Percentiles rank a stretch among this genome's conserved stretches.
Conservation (phyloP, 768 basidiomycete species). For the Boletus subparvulus region DNA sequence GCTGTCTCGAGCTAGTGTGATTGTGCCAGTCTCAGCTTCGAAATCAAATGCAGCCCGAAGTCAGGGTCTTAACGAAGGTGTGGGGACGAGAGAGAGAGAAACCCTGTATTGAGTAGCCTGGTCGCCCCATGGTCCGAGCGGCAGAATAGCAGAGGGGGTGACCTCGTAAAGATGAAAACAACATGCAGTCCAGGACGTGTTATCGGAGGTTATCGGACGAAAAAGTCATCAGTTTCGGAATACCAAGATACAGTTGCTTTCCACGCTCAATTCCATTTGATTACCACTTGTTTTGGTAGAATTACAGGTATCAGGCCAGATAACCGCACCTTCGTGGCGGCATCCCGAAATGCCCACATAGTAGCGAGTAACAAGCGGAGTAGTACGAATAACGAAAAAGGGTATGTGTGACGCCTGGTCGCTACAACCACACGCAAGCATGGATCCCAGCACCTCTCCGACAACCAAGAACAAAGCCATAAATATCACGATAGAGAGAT, state of each 20-base stretch:
- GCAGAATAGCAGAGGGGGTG: background rate
- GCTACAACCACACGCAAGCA: background rate
- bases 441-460: background rate
- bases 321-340: too few relatives aligned
- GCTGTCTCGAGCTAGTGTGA: background rate
- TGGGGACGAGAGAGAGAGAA: too few relatives aligned
- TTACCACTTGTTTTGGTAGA: too few relatives aligned
- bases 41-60: too few relatives aligned
- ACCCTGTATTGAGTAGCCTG: too few relatives aligned
- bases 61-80: background rate
- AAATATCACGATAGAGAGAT: constrained; percentile 3
- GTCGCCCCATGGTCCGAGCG: background rate
- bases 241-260: too few relatives aligned
- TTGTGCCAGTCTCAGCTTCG: background rate
- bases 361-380: too few relatives aligned
- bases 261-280: too few relatives aligned
- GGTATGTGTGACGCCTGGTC: background rate
- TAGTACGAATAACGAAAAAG: background rate
- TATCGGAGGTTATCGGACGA: too few relatives aligned
- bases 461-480: background rate
- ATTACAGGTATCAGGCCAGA: too few relatives aligned
- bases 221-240: too few relatives aligned
- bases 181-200: background rate
- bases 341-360: too few relatives aligned
- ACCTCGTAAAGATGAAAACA: background rate